phyloP scores from a whole-genome alignment of 2,329 filamentous ascomycete species.

The Nannizziopsis barbatae region DNA sequence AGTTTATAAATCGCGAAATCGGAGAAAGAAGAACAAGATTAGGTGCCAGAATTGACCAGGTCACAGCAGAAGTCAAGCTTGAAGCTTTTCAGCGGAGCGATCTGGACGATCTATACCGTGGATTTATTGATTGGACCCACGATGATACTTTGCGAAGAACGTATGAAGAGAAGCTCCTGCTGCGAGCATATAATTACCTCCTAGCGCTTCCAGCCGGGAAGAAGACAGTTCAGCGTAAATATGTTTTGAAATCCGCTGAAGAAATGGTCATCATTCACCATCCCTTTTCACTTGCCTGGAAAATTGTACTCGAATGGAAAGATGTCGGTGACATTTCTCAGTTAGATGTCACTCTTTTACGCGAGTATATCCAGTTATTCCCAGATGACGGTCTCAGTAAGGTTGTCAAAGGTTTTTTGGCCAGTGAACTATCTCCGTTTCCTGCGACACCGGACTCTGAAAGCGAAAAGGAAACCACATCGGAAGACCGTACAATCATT shows the following conservation, averaged over 20 bases:
- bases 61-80: constrained; percentile 74
- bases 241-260: constrained; percentile 64
- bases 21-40: constrained; percentile 78
- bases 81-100: constrained; percentile 68
- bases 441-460: constrained; percentile 46
- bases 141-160: constrained; percentile 74
- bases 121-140: constrained; percentile 78
- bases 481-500: constrained; percentile 18
- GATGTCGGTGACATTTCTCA: constrained; percentile 63
- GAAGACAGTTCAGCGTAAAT: constrained; percentile 59
- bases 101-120: constrained; percentile 67
- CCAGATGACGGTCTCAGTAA: constrained; percentile 72
- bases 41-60: constrained; percentile 70
- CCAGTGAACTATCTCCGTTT: constrained; percentile 75
- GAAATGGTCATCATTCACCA: constrained; percentile 97
- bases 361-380: constrained; percentile 73
- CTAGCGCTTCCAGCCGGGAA: constrained; percentile 54
- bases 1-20: constrained; percentile 80
- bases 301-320: constrained; percentile 78
- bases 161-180: constrained; percentile 83
- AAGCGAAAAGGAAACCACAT: constrained; percentile 30
- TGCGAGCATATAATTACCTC: constrained; percentile 68
- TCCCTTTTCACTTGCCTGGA: constrained; percentile 80
- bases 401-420: constrained; percentile 69
- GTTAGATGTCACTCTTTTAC: constrained; percentile 66